Conservation (phyloP, 495 filamentous ascomycete genomes). For the Pseudomonodictys pantanalensis region DNA sequence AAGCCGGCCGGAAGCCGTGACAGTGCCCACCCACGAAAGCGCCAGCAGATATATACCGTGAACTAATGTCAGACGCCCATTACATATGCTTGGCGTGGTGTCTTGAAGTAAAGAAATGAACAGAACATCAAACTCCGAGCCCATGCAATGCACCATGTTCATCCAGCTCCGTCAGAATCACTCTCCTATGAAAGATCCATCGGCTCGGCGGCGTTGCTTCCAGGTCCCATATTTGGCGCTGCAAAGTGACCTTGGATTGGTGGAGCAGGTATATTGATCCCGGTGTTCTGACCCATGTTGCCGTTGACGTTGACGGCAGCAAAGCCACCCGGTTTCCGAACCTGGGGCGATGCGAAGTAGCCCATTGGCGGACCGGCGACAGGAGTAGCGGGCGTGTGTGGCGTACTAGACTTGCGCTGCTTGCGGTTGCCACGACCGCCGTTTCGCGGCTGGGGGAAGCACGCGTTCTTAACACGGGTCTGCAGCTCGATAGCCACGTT, state of each 20-base stretch:
- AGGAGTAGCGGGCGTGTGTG: background rate
- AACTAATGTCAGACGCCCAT: too few species aligned
- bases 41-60: too few species aligned
- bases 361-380: too few species aligned
- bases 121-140: background rate
- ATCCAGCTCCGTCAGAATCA: background rate
- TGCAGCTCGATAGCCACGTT: constrained; percentile 21
- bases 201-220: background rate
- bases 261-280: background rate
- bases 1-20: too few species aligned
- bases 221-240: background rate
- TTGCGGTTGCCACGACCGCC: background rate
- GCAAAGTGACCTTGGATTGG: background rate
- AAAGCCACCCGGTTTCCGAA: background rate
- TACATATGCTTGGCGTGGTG: too few species aligned
- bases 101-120: too few species aligned
- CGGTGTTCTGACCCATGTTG: background rate
- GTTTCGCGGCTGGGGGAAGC: constrained; percentile 8
- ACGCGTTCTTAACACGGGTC: constrained; percentile 25
- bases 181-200: background rate
- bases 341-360: background rate
- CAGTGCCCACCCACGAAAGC: too few species aligned
- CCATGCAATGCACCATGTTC: background rate
- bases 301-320: too few species aligned
- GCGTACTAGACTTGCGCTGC: background rate